phyloP scores from a whole-genome alignment of 2,329 filamentous ascomycete species.

The Fusarium sp. region DNA sequence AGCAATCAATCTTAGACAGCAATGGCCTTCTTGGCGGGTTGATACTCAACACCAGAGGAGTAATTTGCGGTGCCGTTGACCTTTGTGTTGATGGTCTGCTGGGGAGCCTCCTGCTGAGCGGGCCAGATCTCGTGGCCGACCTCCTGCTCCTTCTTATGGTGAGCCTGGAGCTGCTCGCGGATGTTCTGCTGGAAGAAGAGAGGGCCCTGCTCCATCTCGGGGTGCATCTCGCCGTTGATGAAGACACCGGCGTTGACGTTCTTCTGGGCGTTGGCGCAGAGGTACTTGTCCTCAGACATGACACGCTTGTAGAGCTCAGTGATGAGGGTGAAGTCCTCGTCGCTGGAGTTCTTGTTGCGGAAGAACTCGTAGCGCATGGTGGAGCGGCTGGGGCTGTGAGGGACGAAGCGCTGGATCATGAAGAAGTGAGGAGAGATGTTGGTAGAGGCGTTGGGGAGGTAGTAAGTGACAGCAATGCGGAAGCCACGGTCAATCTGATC shows the following conservation, averaged over 20 bases:
- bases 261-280: constrained; percentile 68
- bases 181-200: constrained; percentile 66
- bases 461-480: constrained; percentile 59
- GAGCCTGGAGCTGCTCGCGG: constrained; percentile 60
- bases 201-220: constrained; percentile 67
- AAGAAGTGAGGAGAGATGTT: constrained; percentile 69
- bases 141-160: constrained; percentile 59
- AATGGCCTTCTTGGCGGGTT: constrained; percentile 41
- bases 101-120: constrained; percentile 53
- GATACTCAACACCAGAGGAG: constrained; percentile 52
- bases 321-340: constrained; percentile 67
- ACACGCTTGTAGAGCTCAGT: constrained; percentile 71
- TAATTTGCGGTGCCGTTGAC: constrained; percentile 48
- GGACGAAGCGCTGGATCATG: constrained; percentile 72
- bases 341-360: constrained; percentile 68
- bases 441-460: constrained; percentile 62
- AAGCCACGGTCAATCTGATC: constrained; percentile 62
- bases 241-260: constrained; percentile 72
- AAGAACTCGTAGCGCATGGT: constrained; percentile 72
- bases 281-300: constrained; percentile 72
- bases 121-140: constrained; percentile 64
- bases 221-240: constrained; percentile 71
- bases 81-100: constrained; percentile 37
- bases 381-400: constrained; percentile 60
- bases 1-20: constrained; percentile 19